phyloP scores from a whole-genome alignment of 1,284 basidiomycete species.

The Fomes fomentarius region DNA sequence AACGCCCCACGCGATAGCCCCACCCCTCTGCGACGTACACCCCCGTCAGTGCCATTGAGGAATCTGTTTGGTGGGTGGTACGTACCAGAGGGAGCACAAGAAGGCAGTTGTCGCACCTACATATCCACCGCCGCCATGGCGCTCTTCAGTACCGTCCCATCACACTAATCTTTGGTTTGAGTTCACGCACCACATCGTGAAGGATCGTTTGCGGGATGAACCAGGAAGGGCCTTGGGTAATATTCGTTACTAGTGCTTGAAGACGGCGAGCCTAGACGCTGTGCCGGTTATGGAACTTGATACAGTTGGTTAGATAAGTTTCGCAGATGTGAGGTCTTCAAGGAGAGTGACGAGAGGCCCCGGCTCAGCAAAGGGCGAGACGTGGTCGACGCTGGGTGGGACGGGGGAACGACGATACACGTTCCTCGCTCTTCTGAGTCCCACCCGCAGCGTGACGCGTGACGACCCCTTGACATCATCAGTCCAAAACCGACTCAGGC shows the following conservation, averaged over 20 bases:
- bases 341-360: constrained; percentile 21
- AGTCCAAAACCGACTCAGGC: neutral
- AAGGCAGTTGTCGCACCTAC: constrained; percentile 75
- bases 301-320: constrained; percentile 12
- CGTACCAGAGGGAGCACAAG: constrained; percentile 69
- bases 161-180: neutral
- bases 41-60: neutral
- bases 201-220: constrained; percentile 20
- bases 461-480: constrained; percentile 19
- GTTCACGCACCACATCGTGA: constrained; percentile 33
- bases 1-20: constrained; percentile 76
- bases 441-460: constrained; percentile 22
- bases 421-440: constrained; percentile 25
- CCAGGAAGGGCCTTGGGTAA: constrained; percentile 16
- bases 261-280: constrained; percentile 24
- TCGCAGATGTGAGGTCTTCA: constrained; percentile 21
- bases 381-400: constrained; percentile 26
- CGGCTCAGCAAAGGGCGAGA: constrained; percentile 23
- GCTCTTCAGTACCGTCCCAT: constrained; percentile 5
- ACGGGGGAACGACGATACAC: constrained; percentile 24
- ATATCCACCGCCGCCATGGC: neutral
- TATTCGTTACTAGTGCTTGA: constrained; percentile 19
- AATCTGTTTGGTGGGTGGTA: constrained; percentile 15
- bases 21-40: constrained; percentile 52
- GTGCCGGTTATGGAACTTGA: neutral